A percentile compares a stretch with the other conserved stretches of the same genome.
phyloP scores from a whole-genome alignment of 805 yeast genomes.

The Millerozyma acaciae region DNA sequence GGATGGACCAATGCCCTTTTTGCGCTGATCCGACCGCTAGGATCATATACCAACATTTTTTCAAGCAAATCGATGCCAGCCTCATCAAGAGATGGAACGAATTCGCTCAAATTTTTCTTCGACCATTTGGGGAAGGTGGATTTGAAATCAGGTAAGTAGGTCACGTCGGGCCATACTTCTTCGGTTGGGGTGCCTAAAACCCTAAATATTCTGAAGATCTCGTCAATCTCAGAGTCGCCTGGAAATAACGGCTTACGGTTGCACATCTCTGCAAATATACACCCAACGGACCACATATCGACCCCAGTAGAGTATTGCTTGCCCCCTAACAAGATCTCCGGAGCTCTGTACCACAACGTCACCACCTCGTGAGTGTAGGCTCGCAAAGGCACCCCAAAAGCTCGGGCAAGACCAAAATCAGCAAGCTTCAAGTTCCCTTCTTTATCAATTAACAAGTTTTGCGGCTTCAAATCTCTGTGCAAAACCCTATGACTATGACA shows the following conservation, averaged over 20 bases:
- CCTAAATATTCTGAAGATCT: slow-evolving; percentile 88
- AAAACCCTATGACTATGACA: slow-evolving; percentile 93
- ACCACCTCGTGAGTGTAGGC: slow-evolving; percentile 98
- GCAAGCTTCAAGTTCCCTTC: slow-evolving; percentile 83
- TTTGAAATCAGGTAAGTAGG: slow-evolving; percentile 86
- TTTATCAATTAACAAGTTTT: slow-evolving; percentile 87
- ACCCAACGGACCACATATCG: slow-evolving; percentile 98
- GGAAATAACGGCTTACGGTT: slow-evolving; percentile 93
- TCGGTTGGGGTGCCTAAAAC: slow-evolving; percentile 93
- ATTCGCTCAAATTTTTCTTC: slow-evolving; percentile 62
- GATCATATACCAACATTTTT: slow-evolving; percentile 82
- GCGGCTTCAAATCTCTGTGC: slow-evolving; percentile 96
- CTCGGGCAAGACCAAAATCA: slow-evolving; percentile 92
- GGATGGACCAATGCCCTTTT: slow-evolving; percentile 89
- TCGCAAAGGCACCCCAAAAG: slow-evolving; percentile 94
- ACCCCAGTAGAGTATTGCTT: slow-evolving; percentile 97
- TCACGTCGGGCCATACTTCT: slow-evolving; percentile 92
- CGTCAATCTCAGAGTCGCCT: slow-evolving; percentile 97
- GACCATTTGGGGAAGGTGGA: slow-evolving; percentile 91
- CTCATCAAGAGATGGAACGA: slow-evolving; percentile 74
- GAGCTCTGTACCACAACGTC: slow-evolving; percentile 96
- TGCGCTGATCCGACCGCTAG: slow-evolving; percentile 90
- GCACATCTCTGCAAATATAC: slow-evolving; percentile 97
- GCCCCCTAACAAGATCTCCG: slow-evolving; percentile 93
- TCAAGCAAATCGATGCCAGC: slow-evolving; percentile 83